Evolutionary conservation across 2,329 filamentous ascomycete species (phyloP).

Genomic region (Eutypella sp.): DNA sequence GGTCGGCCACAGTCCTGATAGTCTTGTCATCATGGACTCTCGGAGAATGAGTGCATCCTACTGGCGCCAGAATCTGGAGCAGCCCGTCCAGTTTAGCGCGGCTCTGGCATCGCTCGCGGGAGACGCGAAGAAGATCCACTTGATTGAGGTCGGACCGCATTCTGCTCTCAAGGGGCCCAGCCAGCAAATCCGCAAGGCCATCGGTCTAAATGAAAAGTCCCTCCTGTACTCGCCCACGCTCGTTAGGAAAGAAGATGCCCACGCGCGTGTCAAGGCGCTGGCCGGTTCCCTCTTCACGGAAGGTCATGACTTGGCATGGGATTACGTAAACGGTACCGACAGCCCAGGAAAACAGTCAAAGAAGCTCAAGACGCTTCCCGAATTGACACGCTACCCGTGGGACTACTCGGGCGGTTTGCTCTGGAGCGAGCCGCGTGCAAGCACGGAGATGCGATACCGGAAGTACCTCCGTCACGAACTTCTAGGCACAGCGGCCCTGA

Average conservation of each 20-base stretch:
- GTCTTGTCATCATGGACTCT: not conserved
- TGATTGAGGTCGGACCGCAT: slow-evolving; percentile 15
- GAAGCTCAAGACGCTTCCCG: not conserved
- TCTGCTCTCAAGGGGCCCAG: slow-evolving; percentile 30
- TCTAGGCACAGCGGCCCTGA: not conserved
- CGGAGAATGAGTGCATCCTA: slow-evolving; percentile 2
- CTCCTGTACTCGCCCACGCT: slow-evolving; percentile 1
- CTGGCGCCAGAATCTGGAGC: slow-evolving; percentile 12
- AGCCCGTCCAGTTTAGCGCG: slow-evolving; percentile 5
- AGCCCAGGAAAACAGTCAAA: not conserved
- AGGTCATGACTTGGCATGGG: slow-evolving; percentile 5
- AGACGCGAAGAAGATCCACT: not conserved
- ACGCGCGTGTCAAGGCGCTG: slow-evolving; percentile 3
- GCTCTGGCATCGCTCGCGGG: slow-evolving; percentile 1
- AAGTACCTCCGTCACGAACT: not conserved
- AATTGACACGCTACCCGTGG: not conserved
- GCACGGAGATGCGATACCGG: not conserved
- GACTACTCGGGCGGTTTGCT: not conserved
- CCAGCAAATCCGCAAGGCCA: slow-evolving; percentile 21
- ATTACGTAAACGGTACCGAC: not conserved
- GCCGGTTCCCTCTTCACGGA: slow-evolving; percentile 4
- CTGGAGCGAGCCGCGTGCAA: not conserved
- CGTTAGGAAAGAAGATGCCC: slow-evolving; percentile 1
- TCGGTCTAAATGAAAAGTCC: not conserved
- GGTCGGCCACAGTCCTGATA: not conserved